These are phyloP conservation scores for Coprinopsis cinerea DNA, from an alignment of 768 basidiomycete species.

Conservation along the genomic window DNA sequence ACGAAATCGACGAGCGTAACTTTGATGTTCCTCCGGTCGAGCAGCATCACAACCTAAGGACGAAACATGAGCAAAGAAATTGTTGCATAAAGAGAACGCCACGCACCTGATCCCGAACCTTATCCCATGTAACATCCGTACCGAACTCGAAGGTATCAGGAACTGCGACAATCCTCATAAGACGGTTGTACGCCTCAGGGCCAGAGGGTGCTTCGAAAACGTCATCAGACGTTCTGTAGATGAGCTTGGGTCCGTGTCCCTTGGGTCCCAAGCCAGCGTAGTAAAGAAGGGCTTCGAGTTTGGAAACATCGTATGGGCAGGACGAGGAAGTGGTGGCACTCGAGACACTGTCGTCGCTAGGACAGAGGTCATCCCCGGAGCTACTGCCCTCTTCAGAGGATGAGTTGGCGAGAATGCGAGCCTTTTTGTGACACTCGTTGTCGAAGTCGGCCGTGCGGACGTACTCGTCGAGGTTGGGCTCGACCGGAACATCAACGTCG, in stretches of 20 bases:
- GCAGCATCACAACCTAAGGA: constrained; percentile 27
- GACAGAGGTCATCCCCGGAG: too few species aligned
- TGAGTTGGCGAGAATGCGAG: too few species aligned
- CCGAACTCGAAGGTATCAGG: constrained; percentile 23
- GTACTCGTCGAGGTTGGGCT: not conserved
- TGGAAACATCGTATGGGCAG: constrained; percentile 18
- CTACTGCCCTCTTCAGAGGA: too few species aligned
- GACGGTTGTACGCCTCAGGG: constrained; percentile 22
- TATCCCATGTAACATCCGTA: constrained; percentile 24
- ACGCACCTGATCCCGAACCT: constrained; percentile 27
- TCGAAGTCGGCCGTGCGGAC: not conserved
- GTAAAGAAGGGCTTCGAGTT: constrained; percentile 24
- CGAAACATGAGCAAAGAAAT: constrained; percentile 24
- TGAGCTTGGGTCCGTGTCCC: constrained; percentile 26
- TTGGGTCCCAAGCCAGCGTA: constrained; percentile 25
- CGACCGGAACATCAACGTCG: too few species aligned
- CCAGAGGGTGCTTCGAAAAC: constrained; percentile 24
- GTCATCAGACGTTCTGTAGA: constrained; percentile 30
- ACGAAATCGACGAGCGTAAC: constrained; percentile 24
- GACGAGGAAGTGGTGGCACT: constrained; percentile 15
- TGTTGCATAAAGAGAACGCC: constrained; percentile 24
- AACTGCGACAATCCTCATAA: constrained; percentile 25
- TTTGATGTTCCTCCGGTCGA: constrained; percentile 17
- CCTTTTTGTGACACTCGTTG: not conserved
- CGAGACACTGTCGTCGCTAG: constrained; percentile 9